Percentiles rank a stretch among this genome's conserved stretches.
Conservation (phyloP, 768 basidiomycete genomes). For the Auricularia cornea region DNA sequence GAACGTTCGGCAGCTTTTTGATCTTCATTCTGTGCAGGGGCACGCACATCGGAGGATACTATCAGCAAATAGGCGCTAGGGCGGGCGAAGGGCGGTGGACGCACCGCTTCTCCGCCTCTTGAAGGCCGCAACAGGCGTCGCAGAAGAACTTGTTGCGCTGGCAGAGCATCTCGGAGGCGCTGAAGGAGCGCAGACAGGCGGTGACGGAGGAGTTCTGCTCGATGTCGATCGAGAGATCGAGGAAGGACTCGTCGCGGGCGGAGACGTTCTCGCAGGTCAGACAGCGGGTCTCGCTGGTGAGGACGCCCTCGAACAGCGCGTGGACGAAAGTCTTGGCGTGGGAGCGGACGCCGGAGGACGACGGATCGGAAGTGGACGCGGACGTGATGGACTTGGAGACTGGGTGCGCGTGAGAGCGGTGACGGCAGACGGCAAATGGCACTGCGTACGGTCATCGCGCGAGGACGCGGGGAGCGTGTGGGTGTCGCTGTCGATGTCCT, state of each 20-base stretch:
- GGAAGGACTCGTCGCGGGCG: constrained; percentile 90
- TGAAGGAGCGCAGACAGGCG: constrained; percentile 92
- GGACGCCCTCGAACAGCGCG: constrained; percentile 81
- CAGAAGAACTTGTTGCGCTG: constrained; percentile 99
- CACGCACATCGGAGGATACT: too few species aligned
- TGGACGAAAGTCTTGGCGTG: constrained; percentile 67
- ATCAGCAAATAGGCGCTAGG: background rate
- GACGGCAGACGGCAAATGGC: background rate
- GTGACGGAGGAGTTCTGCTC: constrained; percentile 97
- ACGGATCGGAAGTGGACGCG: background rate
- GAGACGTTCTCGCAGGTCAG: constrained; percentile 97
- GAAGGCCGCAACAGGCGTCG: constrained; percentile 91
- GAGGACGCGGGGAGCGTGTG: constrained; percentile 23
- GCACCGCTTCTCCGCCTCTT: constrained; percentile 96
- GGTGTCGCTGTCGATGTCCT: constrained; percentile 64
- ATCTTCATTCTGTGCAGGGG: constrained; percentile 81
- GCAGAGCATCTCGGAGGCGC: constrained; percentile 96
- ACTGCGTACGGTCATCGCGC: constrained; percentile 60
- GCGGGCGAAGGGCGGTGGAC: constrained; percentile 18
- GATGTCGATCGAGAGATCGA: constrained; percentile 98
- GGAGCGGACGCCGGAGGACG: constrained; percentile 7
- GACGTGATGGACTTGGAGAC: constrained; percentile 46
- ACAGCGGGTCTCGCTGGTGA: constrained; percentile 97
- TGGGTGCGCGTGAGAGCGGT: constrained; percentile 19
- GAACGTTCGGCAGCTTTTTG: constrained; percentile 88